These are phyloP conservation scores for Coccomyxa subellipsoidea DNA, from an alignment of 163 green algal genomes.

Conservation along the genomic window DNA sequence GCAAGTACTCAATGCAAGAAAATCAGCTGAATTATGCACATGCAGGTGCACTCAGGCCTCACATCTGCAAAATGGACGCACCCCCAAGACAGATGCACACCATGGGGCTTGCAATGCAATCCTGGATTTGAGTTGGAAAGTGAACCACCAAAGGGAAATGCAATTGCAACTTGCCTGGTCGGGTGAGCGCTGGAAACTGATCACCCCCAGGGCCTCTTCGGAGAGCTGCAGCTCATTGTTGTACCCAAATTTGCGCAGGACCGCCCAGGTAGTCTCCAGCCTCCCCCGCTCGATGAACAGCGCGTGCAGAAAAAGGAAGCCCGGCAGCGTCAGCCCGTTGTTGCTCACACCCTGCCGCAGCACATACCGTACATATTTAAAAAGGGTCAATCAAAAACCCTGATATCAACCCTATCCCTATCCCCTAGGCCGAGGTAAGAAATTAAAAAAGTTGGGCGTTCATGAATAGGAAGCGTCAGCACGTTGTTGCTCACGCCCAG, in stretches of 20 bases:
- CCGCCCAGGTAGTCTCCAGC: constrained; percentile 93
- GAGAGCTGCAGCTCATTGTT: constrained; percentile 68
- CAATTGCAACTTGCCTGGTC: constrained; percentile 47
- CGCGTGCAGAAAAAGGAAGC: constrained; percentile 87
- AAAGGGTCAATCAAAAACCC: background rate
- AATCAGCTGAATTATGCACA: no score
- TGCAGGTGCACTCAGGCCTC: no score
- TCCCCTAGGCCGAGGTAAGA: no score
- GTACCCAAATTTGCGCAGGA: constrained; percentile 84
- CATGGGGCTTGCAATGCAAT: background rate
- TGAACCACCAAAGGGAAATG: background rate
- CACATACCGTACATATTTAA: no score
- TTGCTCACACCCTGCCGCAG: constrained; percentile 34
- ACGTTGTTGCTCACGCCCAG: no score
- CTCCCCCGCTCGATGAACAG: constrained; percentile 93
- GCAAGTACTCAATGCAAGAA: no score
- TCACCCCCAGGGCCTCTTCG: constrained; percentile 51
- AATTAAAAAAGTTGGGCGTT: no score
- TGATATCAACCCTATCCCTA: no score
- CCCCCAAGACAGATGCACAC: background rate
- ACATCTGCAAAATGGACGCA: background rate
- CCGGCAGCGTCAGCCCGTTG: constrained; percentile 61
- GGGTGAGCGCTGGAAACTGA: constrained; percentile 47
- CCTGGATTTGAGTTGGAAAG: background rate
- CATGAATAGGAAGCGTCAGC: no score